A percentile compares a stretch with the other conserved stretches of the same genome.
Conservation (phyloP, 169 alveolate species). For the Cryptosporidium viatorum region DNA sequence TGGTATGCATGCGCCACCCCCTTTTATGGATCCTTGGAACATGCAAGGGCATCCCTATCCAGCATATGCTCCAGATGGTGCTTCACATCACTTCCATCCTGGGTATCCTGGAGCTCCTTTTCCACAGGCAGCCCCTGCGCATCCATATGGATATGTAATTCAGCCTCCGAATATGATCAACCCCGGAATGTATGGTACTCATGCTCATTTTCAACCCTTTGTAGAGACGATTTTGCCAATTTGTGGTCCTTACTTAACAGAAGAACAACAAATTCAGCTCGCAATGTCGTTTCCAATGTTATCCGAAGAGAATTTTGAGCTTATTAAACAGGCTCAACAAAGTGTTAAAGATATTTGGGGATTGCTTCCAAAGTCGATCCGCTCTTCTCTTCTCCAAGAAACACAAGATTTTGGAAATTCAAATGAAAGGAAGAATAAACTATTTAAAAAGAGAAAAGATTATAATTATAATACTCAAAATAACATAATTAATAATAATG, state of each 20-base stretch:
- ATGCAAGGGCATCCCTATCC: slow-evolving; percentile 36
- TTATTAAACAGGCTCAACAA: slow-evolving; percentile 64
- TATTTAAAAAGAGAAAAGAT: slow-evolving; percentile 53
- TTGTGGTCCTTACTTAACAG: slow-evolving; percentile 72
- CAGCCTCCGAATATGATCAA: slow-evolving; percentile 20
- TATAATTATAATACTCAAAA: slow-evolving; percentile 6
- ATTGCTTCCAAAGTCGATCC: slow-evolving; percentile 45
- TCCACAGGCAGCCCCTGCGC: slow-evolving; percentile 18
- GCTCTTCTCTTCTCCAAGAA: slow-evolving; percentile 61
- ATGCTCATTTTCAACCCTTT: slow-evolving; percentile 51
- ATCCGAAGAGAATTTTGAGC: slow-evolving; percentile 53
- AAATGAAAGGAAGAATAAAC: slow-evolving; percentile 25
- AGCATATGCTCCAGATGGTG: slow-evolving; percentile 15
- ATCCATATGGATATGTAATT: slow-evolving; percentile 32
- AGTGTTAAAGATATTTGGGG: slow-evolving; percentile 69
- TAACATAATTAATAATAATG: not conserved
- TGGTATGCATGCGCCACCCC: slow-evolving; percentile 22
- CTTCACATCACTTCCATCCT: slow-evolving; percentile 22
- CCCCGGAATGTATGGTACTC: slow-evolving; percentile 25
- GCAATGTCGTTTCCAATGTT: slow-evolving; percentile 69
- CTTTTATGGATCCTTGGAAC: slow-evolving; percentile 30
- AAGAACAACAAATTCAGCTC: slow-evolving; percentile 45
- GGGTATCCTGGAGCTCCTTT: slow-evolving; percentile 31
- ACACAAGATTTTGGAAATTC: slow-evolving; percentile 1
- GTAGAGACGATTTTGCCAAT: slow-evolving; percentile 48